Conservation (phyloP, 768 basidiomycete species). For the Leccinellum luteum region DNA sequence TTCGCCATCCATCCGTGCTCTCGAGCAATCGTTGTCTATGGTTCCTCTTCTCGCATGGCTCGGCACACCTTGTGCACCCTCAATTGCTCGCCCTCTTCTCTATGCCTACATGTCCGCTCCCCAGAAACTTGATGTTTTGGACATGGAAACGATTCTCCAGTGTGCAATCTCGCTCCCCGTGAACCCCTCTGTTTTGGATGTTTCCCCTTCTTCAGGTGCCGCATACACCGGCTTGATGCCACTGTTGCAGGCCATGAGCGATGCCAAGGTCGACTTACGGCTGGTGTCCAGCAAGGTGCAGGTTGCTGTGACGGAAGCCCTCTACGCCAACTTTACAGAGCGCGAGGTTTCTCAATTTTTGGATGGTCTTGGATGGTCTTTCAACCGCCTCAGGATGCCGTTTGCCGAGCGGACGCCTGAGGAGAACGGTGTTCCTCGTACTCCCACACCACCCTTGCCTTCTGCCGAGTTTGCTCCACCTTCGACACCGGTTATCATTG, state of each 20-base stretch:
- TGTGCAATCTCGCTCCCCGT: constrained; percentile 35
- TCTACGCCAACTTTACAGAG: constrained; percentile 20
- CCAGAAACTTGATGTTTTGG: constrained; percentile 33
- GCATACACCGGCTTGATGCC: constrained; percentile 41
- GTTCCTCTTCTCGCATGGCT: constrained; percentile 34
- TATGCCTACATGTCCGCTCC: constrained; percentile 45
- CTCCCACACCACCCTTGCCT: constrained; percentile 10
- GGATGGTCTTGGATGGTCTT: constrained; percentile 16
- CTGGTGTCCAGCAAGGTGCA: constrained; percentile 19
- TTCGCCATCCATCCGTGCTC: not conserved
- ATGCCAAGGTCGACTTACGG: constrained; percentile 30
- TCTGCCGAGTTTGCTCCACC: constrained; percentile 13
- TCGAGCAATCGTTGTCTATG: constrained; percentile 9
- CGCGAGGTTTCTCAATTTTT: constrained; percentile 26
- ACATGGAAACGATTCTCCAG: constrained; percentile 46
- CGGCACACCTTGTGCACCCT: constrained; percentile 32
- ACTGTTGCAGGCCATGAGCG: constrained; percentile 42
- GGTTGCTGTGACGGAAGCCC: constrained; percentile 20
- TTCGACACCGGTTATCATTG: constrained; percentile 18
- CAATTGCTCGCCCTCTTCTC: constrained; percentile 40
- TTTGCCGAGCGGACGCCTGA: constrained; percentile 17
- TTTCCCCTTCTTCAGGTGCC: constrained; percentile 18
- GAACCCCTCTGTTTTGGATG: constrained; percentile 5
- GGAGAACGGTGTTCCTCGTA: not conserved
- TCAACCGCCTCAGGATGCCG: constrained; percentile 19